Evolutionary conservation across 768 basidiomycete species (phyloP).

Genomic region (Collybia nuda): DNA sequence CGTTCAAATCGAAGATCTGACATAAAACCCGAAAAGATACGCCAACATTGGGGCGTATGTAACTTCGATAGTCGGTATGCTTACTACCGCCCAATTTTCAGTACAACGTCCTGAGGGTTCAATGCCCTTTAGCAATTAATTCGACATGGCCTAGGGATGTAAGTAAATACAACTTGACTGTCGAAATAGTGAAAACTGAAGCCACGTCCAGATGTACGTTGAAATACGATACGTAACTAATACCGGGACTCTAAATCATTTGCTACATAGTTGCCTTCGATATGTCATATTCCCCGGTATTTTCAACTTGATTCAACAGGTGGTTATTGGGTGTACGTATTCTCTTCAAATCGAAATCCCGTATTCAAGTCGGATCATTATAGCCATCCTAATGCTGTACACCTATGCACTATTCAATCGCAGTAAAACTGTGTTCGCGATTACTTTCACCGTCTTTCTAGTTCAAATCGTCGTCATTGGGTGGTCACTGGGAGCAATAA

Average conservation of each 20-base stretch:
- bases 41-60: conserved; percentile 8
- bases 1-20: background rate
- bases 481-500: conserved; percentile 14
- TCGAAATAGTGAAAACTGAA: background rate
- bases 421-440: background rate
- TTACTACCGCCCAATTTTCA: background rate
- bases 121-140: conserved; percentile 2
- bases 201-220: too few species aligned
- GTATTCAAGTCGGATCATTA: background rate
- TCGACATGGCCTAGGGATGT: conserved; percentile 8
- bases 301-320: conserved; percentile 11
- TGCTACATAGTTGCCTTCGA: background rate
- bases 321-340: conserved; percentile 7
- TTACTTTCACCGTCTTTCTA: conserved; percentile 1
- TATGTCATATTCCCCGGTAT: conserved; percentile 12
- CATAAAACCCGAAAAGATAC: background rate
- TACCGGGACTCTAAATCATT: too few species aligned
- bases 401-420: conserved; percentile 12
- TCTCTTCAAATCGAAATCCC: background rate
- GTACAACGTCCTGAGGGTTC: too few species aligned
- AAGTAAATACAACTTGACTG: background rate
- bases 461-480: conserved; percentile 11
- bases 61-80: conserved; percentile 5
- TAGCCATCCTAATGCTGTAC: conserved; percentile 10
- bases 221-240: too few species aligned